These are phyloP conservation scores for Pelargonium nanum DNA, from an alignment of 345 rosid species.

Conservation along the genomic window DNA sequence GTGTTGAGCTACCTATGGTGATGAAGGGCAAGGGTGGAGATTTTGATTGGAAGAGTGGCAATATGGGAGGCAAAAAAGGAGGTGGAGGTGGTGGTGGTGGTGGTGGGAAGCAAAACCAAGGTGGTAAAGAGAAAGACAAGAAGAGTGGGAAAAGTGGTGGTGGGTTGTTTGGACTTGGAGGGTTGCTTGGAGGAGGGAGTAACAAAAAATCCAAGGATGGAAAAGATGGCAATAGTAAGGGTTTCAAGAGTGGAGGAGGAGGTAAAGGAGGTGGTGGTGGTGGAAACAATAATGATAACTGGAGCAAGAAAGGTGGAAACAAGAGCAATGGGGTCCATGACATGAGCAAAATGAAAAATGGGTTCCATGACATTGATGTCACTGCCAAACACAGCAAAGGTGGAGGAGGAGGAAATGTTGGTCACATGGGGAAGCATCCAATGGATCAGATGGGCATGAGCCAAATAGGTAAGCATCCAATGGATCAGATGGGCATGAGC, in stretches of 20 bases:
- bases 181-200: slow-evolving; percentile 18
- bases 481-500: slow-evolving; percentile 23
- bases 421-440: neutral
- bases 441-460: slow-evolving; percentile 10
- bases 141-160: slow-evolving; percentile 37
- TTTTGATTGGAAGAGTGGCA: slow-evolving; percentile 17
- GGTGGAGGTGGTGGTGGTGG: slow-evolving; percentile 31
- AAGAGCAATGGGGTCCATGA: slow-evolving; percentile 8
- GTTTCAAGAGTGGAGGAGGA: slow-evolving; percentile 19
- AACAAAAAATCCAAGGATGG: slow-evolving; percentile 42
- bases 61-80: slow-evolving; percentile 20
- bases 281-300: slow-evolving; percentile 27
- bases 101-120: slow-evolving; percentile 24
- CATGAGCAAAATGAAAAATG: neutral
- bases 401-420: slow-evolving; percentile 1
- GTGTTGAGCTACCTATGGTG: slow-evolving; percentile 46
- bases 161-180: slow-evolving; percentile 45
- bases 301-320: slow-evolving; percentile 20
- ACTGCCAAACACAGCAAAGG: neutral
- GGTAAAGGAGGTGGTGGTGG: slow-evolving; percentile 24
- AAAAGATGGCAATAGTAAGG: slow-evolving; percentile 15
- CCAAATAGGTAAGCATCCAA: slow-evolving; percentile 12
- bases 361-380: neutral
- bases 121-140: slow-evolving; percentile 23
- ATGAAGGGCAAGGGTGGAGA: slow-evolving; percentile 39